Percentiles rank a stretch among this genome's conserved stretches.
These are phyloP conservation scores for Nakaseomyces nivariensis DNA, from an alignment of 1,139 yeast species.

Conservation along the genomic window DNA sequence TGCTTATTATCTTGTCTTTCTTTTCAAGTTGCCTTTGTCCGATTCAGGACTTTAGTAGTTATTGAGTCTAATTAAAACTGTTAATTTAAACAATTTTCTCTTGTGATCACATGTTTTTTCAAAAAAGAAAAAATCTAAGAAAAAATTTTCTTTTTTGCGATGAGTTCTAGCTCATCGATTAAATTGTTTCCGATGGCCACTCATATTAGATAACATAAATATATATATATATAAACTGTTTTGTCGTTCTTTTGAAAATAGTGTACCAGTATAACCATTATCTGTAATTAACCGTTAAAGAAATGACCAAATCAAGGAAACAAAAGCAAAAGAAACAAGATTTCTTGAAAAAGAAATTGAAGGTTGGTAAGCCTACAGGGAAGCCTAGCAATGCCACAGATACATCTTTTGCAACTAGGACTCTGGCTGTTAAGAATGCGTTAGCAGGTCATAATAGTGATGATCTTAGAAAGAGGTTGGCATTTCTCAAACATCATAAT, in stretches of 20 bases:
- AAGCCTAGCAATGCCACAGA: slow-evolving; percentile 71
- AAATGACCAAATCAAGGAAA: slow-evolving; percentile 15
- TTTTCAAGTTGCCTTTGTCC: too few species aligned
- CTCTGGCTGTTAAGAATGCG: slow-evolving; percentile 55
- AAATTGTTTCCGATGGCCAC: too few species aligned
- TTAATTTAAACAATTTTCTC: not conserved
- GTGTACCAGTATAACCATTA: too few species aligned
- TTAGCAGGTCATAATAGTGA: slow-evolving; percentile 28
- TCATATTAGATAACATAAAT: too few species aligned
- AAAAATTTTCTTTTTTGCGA: not conserved
- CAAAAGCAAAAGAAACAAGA: slow-evolving; percentile 30
- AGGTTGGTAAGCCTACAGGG: slow-evolving; percentile 75
- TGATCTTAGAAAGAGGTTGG: slow-evolving; percentile 48
- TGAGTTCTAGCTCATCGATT: not conserved
- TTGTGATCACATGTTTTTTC: too few species aligned
- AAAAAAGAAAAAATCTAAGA: not conserved
- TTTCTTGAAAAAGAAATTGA: slow-evolving; percentile 60
- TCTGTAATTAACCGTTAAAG: not conserved
- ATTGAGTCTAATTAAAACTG: too few species aligned
- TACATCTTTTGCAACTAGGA: slow-evolving; percentile 71
- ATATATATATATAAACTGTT: too few species aligned
- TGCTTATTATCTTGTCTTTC: too few species aligned
- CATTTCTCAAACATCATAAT: slow-evolving; percentile 73
- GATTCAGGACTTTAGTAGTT: too few species aligned
- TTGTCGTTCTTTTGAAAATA: too few species aligned